phyloP scores from a whole-genome alignment of 2,329 filamentous ascomycete genomes.

The Keithomyces neogunnii region DNA sequence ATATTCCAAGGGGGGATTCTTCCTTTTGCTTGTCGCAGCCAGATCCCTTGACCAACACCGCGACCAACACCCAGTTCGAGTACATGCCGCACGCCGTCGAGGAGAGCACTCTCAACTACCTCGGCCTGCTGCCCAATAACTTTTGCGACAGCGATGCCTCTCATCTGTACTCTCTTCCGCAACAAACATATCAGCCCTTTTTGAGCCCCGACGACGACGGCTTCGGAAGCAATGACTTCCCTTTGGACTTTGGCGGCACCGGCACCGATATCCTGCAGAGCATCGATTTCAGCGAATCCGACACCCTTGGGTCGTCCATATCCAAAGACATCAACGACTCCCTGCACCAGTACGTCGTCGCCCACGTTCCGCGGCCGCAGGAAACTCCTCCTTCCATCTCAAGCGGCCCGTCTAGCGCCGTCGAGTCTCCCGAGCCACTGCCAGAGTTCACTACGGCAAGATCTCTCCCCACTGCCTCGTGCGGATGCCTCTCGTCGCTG shows the following conservation, averaged over 20 bases:
- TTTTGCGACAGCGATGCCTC: conserved; percentile 12
- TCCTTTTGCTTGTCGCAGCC: not conserved
- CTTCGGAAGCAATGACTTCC: conserved; percentile 5
- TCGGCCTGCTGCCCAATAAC: conserved; percentile 26
- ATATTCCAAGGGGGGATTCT: not conserved
- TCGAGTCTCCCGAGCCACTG: conserved; percentile 10
- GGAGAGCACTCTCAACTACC: conserved; percentile 21
- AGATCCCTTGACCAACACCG: not conserved
- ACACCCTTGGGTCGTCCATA: conserved; percentile 15
- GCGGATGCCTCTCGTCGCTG: conserved; percentile 40
- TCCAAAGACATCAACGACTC: conserved; percentile 21
- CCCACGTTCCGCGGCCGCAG: conserved; percentile 11
- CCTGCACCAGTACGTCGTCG: conserved; percentile 17
- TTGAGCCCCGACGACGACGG: conserved; percentile 7
- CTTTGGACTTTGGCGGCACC: conserved; percentile 15
- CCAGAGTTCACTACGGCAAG: conserved; percentile 9
- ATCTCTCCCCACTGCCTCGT: conserved; percentile 24
- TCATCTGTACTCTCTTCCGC: conserved; percentile 5
- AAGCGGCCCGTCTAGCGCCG: conserved; percentile 13
- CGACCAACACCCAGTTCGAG: conserved; percentile 18
- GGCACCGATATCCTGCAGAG: conserved; percentile 20
- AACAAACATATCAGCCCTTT: conserved; percentile 9
- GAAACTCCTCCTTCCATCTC: conserved; percentile 14
- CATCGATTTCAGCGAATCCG: conserved; percentile 24
- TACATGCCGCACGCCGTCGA: conserved; percentile 23